These are phyloP conservation scores for Solanum peruvianum DNA, from an alignment of 257 asterid genomes.

Conservation along the genomic window DNA sequence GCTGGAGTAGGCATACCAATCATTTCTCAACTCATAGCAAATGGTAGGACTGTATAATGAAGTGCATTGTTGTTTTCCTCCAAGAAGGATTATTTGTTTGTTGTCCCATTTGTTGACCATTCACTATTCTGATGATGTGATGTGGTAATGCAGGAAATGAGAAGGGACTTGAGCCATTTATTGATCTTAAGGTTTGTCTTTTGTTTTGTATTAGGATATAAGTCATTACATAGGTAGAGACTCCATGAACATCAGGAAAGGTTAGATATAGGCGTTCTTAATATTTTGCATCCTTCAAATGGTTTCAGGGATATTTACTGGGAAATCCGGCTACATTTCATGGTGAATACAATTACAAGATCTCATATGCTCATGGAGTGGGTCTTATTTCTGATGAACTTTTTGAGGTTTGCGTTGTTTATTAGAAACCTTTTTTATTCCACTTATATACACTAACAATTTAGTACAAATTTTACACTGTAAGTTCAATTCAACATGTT, in stretches of 20 bases:
- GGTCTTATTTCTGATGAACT: neutral
- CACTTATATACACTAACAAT: neutral
- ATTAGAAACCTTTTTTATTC: neutral
- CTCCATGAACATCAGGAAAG: neutral
- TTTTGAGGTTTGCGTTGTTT: neutral
- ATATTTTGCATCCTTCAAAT: neutral
- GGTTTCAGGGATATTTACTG: conserved; percentile 12
- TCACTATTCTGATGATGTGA: neutral
- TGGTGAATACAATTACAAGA: neutral
- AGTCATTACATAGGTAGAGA: neutral
- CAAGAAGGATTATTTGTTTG: neutral
- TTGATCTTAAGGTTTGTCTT: conserved; percentile 7
- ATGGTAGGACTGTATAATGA: neutral
- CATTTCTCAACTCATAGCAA: conserved; percentile 3
- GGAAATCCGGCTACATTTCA: conserved; percentile 11
- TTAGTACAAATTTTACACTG: neutral
- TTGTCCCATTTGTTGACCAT: neutral
- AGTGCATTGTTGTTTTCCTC: neutral
- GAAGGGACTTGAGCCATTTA: neutral
- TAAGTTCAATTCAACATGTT: neutral
- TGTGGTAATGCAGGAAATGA: conserved; percentile 9
- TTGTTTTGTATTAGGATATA: neutral
- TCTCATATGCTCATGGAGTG: conserved; percentile 5
- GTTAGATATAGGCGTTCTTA: neutral
- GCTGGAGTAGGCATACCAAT: conserved; percentile 7